Base-by-base conservation (phyloP, 176 grass and related monocot genomes). In the Phragmites australis region DNA sequence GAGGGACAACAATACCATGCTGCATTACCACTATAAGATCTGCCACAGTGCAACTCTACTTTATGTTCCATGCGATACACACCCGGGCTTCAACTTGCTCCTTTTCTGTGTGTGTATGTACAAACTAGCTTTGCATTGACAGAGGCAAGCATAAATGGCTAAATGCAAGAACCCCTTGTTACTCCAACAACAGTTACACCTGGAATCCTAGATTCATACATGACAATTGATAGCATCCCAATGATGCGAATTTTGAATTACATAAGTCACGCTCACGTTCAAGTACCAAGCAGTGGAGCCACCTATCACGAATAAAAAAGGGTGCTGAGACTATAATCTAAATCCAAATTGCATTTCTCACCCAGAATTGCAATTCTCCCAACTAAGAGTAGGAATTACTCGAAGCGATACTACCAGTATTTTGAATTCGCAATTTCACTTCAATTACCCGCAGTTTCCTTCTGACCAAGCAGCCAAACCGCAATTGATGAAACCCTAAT, bases 401-500 rank as follows among this genome's bases (percentile, higher is more conserved):
- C 2, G 1, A 81, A 81, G 1, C 27, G 57, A 30, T 3, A 56
- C 13, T 5, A 22, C 17, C 22, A 41, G 0, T 52, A 34, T 2
- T 65, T 58, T 13, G 11, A 41, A 56, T 29, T 58, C 59, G 25
- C 5, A 65, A 43, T 65, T 60, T 65, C 11, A 66, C 13, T 70
- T 86, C 45, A 21, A 51, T 1, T 8, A 18, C 21, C 49, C 41
- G 6, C 41, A 50, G 42, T 81, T 62, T 49, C 57, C 76, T 55
- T 48, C 45, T 19, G 2, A n/a, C 0, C 10, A 76, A 68, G 5
- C 32, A 47, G 23, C 43, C 16, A 77, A 72, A 82, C 8, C 6
- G 47, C 71, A n/a, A 68, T 34, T 16, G 26, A 37, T 21, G 51
- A 61, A 76, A 46, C 29, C 77, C 41, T 81, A 67, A 65, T 39